Base-by-base conservation (phyloP, 129 eudicot species). In the Cynara cardunculus region DNA sequence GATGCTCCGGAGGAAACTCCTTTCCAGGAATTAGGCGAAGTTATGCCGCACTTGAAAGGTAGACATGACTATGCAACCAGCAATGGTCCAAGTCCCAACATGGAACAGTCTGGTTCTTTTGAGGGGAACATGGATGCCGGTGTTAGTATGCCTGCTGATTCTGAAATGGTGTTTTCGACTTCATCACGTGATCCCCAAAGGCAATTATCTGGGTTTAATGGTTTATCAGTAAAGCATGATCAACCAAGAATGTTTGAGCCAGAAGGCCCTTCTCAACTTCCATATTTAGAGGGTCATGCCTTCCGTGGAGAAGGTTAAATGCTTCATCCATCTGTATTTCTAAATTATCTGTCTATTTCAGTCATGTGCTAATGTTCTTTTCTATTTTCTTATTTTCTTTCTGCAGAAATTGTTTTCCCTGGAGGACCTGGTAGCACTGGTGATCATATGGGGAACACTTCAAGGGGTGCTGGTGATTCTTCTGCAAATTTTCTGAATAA, bases 341-440 rank as follows among this genome's bases (percentile, higher is more conserved):
- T 53, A 16, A 53, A 3, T 53, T 53, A 53, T 53, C 22, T 18
- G 62, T 19, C 10, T 59, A 1, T 13, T 12, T 44, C 25, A 22
- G 49, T 74, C 30, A 8, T 53, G 14, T 78, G 11, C 26, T 77
- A 66, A 53, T n/a, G 56, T 86, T 67, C 30, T 18, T 78, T 35
- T 56, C 10, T 32, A 28, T 35, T 79, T 26, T 61, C 34, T 24
- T 82, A 9, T 19, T 25, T 49, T 5, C 5, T 84, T 70, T 7
- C 25, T 39, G 31, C 92, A 90, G 95, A 88, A 84, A 86, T 90
- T 71, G 85, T 90, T 18, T 90, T 90, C 74, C 89, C 90, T 12
- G 89, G 95, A 62, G 83, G 89, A 71, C 92, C 90, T 73, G 92
- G 86, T 77, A 90, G 90, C 81, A 83, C 87, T 82, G 83, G 86